Conservation (phyloP, 2,329 filamentous ascomycete genomes). For the Penicillium sp. region DNA sequence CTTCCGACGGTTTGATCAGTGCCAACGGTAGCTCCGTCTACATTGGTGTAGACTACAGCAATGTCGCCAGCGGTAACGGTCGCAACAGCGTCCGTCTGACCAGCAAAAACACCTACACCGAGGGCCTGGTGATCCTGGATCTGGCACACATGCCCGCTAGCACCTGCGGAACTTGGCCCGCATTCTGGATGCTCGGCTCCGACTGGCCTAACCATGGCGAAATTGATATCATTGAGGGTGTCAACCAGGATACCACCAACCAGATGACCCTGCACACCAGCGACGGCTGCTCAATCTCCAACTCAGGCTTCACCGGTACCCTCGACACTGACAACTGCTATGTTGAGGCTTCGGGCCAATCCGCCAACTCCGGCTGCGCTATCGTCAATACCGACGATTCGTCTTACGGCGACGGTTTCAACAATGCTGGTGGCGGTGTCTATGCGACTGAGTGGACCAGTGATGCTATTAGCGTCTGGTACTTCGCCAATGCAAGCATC, state of each 20-base stretch:
- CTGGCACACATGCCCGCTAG: constrained; percentile 72
- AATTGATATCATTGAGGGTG: constrained; percentile 79
- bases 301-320: constrained; percentile 49
- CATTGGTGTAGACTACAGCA: constrained; percentile 68
- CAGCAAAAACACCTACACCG: constrained; percentile 63
- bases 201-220: constrained; percentile 71
- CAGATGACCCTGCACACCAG: constrained; percentile 68
- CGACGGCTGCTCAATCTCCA: constrained; percentile 59
- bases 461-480: constrained; percentile 72
- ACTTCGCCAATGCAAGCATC: constrained; percentile 70
- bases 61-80: constrained; percentile 56
- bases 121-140: constrained; percentile 71
- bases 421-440: constrained; percentile 66
- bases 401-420: constrained; percentile 70
- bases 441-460: constrained; percentile 78
- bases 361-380: constrained; percentile 59
- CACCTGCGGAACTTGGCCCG: constrained; percentile 72
- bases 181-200: constrained; percentile 64
- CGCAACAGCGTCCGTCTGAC: constrained; percentile 71
- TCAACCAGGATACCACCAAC: constrained; percentile 63
- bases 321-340: constrained; percentile 60
- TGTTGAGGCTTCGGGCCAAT: constrained; percentile 44
- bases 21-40: constrained; percentile 59
- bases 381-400: constrained; percentile 50
- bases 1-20: constrained; percentile 58